phyloP scores from a whole-genome alignment of 2,329 filamentous ascomycete genomes.

The Aspergillus amoenus region DNA sequence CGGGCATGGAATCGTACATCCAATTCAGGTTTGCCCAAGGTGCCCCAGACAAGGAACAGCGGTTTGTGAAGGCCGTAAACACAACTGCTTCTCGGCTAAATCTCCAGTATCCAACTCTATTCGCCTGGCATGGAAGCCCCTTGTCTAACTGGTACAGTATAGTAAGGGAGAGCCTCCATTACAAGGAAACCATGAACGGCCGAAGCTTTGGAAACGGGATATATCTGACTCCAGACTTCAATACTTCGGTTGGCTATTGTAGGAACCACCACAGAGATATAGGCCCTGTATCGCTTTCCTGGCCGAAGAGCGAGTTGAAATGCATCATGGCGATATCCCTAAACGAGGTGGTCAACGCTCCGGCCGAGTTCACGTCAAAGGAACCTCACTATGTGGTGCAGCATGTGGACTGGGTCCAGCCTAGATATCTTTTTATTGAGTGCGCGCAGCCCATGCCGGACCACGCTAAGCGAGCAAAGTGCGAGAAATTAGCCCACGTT shows the following conservation, averaged over 20 bases:
- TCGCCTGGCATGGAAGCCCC: slow-evolving; percentile 82
- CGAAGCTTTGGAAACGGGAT: slow-evolving; percentile 76
- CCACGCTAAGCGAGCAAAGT: neutral
- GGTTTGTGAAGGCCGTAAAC: slow-evolving; percentile 66
- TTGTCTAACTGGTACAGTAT: slow-evolving; percentile 87
- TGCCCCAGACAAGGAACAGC: slow-evolving; percentile 79
- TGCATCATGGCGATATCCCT: slow-evolving; percentile 65
- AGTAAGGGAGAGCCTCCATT: slow-evolving; percentile 78
- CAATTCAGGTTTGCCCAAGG: slow-evolving; percentile 90
- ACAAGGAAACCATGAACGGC: slow-evolving; percentile 61
- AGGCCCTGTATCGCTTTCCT: slow-evolving; percentile 33
- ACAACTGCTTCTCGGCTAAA: slow-evolving; percentile 35
- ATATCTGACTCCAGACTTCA: slow-evolving; percentile 69
- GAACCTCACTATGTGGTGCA: slow-evolving; percentile 69
- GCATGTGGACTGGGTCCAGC: slow-evolving; percentile 83
- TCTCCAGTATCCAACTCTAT: slow-evolving; percentile 64
- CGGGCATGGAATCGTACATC: slow-evolving; percentile 65
- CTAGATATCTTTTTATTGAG: slow-evolving; percentile 74
- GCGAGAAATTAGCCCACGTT: slow-evolving; percentile 12
- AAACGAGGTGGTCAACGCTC: slow-evolving; percentile 81
- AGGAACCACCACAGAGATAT: neutral
- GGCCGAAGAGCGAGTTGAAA: slow-evolving; percentile 67
- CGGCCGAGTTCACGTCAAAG: slow-evolving; percentile 57
- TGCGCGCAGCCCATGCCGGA: slow-evolving; percentile 15
- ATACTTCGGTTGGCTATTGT: slow-evolving; percentile 57